Evolutionary conservation across 2,329 filamentous ascomycete genomes (phyloP).

Genomic region (Ceratocystis colombiana): DNA sequence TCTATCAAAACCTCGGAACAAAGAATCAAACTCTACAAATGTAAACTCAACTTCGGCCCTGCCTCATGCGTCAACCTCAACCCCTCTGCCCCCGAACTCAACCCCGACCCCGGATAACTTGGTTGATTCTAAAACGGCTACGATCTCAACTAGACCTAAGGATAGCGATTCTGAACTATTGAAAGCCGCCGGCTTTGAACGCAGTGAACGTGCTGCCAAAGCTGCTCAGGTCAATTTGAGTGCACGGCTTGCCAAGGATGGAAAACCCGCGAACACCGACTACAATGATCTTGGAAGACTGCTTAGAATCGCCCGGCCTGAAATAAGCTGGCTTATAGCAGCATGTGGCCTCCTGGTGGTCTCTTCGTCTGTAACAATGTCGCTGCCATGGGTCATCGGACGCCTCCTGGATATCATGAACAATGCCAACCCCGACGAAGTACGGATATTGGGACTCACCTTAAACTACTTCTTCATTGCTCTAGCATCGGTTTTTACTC

Average conservation of each 20-base stretch:
- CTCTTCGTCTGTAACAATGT: constrained; percentile 89
- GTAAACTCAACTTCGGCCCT: constrained; percentile 10
- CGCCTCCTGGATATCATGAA: constrained; percentile 80
- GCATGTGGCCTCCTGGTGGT: constrained; percentile 80
- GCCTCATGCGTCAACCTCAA: constrained; percentile 15
- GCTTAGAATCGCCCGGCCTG: constrained; percentile 79
- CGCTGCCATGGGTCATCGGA: constrained; percentile 90
- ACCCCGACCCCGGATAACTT: constrained; percentile 11
- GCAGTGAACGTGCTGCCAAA: constrained; percentile 74
- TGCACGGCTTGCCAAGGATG: constrained; percentile 78
- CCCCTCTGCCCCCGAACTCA: constrained; percentile 14
- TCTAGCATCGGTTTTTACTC: constrained; percentile 62
- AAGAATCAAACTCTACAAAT: constrained; percentile 13
- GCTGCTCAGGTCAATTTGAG: constrained; percentile 83
- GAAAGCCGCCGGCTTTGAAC: constrained; percentile 42
- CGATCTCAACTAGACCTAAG: constrained; percentile 16
- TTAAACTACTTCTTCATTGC: constrained; percentile 80
- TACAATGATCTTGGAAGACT: constrained; percentile 72
- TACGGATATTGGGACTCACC: constrained; percentile 73
- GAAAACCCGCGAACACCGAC: constrained; percentile 44
- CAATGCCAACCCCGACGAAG: constrained; percentile 54
- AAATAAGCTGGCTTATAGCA: constrained; percentile 62
- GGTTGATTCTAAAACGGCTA: constrained; percentile 17
- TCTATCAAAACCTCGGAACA: constrained; percentile 13
- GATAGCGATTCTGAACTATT: constrained; percentile 35